Evolutionary conservation across 2,329 filamentous ascomycete species (phyloP), one percentile per base, ranked within the genome.

Genomic region (Colletotrichum sidae): DNA sequence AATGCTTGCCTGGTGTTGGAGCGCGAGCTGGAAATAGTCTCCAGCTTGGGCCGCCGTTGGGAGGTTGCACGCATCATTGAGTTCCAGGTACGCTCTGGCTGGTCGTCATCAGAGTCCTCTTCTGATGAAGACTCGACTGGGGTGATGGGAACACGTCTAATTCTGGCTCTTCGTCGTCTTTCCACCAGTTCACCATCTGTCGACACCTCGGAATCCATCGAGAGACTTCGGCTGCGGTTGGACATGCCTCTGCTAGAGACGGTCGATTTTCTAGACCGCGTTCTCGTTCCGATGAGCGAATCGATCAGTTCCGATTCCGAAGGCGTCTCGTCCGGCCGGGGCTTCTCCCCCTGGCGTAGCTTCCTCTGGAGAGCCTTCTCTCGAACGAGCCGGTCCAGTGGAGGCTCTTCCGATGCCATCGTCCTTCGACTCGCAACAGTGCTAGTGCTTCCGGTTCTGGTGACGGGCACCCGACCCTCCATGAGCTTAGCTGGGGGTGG

Each of bases 401-500:
- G 76, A 8, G 78, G 72, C 25, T 80, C 81, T 7, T 84, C 80
- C 25, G 73, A 75, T 60, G 76, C 69, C 55, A 79, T 70, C 1
- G 82, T 84, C 69, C 74, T 78, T 50, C 79, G 78, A 60, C 83
- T 87, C 25, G 81, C 77, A 51, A 81, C 81, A 71, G 84, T 88
- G 45, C 79, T 82, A 41, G 84, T 81, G 72, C 88, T 92, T 41
- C 82, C 81, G 69, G 87, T 90, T 58, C 89, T 81, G 71, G 84
- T 87, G 17, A 91, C 89, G 37, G 88, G 87, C 41, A 92, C 87
- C 75, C 94, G 96, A 69, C 94, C 94, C 69, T 91, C 92, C 94
- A 97, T 97, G 65, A 97, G 84, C 75, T 91, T 94, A 61, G 94
- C 93, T 39, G 90, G 88, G n/a, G 94, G 94, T 1, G 94, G 93